Conservation (phyloP, 2,329 filamentous ascomycete species). For the Botrytis deweyae region DNA sequence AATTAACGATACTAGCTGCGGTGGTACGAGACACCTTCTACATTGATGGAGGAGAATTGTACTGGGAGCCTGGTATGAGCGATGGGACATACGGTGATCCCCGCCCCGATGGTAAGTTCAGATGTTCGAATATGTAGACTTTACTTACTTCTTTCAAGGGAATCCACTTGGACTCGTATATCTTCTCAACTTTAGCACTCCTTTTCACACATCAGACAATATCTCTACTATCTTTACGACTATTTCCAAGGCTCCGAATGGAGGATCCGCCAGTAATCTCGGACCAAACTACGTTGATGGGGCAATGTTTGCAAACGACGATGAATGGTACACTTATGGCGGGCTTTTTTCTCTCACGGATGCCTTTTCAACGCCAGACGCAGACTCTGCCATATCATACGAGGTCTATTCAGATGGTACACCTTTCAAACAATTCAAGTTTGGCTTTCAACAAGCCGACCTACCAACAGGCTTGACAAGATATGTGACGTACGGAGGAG, state of each 20-base stretch:
- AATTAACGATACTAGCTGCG: conserved; percentile 47
- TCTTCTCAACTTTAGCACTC: conserved; percentile 56
- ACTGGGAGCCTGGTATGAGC: conserved; percentile 51
- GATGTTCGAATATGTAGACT: neutral
- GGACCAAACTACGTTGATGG: conserved; percentile 61
- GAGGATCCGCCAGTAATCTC: conserved; percentile 49
- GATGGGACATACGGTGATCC: conserved; percentile 43
- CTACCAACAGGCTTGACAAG: conserved; percentile 52
- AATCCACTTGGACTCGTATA: conserved; percentile 55
- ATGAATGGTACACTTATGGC: conserved; percentile 64
- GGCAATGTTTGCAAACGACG: conserved; percentile 63
- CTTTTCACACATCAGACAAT: conserved; percentile 56
- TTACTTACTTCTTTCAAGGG: conserved; percentile 41
- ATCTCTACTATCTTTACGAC: conserved; percentile 51
- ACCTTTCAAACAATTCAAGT: conserved; percentile 32
- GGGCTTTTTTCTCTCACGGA: conserved; percentile 48
- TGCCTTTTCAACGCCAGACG: conserved; percentile 43
- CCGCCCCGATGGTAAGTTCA: conserved; percentile 45
- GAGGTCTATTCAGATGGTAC: conserved; percentile 53
- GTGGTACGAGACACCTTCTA: conserved; percentile 62
- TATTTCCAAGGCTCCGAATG: conserved; percentile 48
- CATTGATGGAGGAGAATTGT: conserved; percentile 60
- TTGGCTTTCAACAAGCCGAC: neutral
- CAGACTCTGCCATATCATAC: conserved; percentile 51
- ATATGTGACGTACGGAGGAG: conserved; percentile 64